Base-by-base conservation (phyloP, 2,329 filamentous ascomycete species). In the Fusarium sp. region DNA sequence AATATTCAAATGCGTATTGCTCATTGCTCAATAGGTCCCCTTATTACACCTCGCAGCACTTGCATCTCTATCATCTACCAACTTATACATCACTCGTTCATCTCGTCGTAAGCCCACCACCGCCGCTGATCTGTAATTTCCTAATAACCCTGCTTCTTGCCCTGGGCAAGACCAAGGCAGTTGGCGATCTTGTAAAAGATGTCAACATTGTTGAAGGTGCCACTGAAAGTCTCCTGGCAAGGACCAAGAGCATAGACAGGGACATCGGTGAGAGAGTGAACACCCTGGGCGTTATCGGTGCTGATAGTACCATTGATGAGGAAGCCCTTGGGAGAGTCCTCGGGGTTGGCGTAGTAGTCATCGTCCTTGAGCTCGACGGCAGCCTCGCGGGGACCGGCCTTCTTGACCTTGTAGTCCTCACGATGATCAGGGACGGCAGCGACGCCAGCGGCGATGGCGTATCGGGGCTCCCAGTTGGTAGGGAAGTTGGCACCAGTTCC, bases 401-500 rank as follows among this genome's bases (percentile, higher is more conserved):
- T 90, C 84, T 91, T 90, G 20, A 96, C 90, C 73, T 87, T 87
- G 86, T 91, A 97, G 83, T 93, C 89, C 85, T 97, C 94, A 28
- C 93, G 88, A 77, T 87, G 90, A 81, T 97, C 94, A 0, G 94
- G 94, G 79, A 89, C 88, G 38, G 93, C 93, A 55, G 87, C 89
- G 39, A 94, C 82, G 58, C 94, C 94, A 45, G 90, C 88, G 63
- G 93, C 93, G 57, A 97, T 90, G 66, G 93, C 92, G 83, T 96
- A 96, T 38, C 94, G 89, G 20, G 94, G 94, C 80, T 94, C 92
- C 94, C 94, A 96, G 85, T 94, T 94, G 71, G 89, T 86, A 26
- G 94, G 94, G 87, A 96, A 97, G 84, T 93, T 89, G 75, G 90
- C 87, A 58, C 92, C 92, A 28, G 93, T 93, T 76, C 88, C 88